phyloP scores from a whole-genome alignment of 768 basidiomycete species.

The Rhodocollybia butyracea region DNA sequence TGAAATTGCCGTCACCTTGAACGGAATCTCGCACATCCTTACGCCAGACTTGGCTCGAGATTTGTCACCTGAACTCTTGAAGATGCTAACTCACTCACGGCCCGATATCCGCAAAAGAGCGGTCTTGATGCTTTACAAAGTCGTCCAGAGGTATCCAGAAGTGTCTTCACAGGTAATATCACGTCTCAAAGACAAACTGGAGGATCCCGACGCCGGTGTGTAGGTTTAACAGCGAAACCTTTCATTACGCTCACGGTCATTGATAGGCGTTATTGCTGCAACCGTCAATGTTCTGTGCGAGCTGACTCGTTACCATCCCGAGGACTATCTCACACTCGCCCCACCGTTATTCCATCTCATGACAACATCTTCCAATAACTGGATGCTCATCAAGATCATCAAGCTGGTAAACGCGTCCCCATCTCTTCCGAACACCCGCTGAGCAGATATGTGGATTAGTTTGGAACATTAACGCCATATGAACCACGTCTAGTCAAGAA shows the following conservation, averaged over 20 bases:
- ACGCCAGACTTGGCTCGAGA: slow-evolving; percentile 91
- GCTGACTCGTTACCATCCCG: slow-evolving; percentile 75
- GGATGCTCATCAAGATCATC: slow-evolving; percentile 99
- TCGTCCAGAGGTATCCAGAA: slow-evolving; percentile 81
- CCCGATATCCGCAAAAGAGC: slow-evolving; percentile 89
- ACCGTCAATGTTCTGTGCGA: slow-evolving; percentile 95
- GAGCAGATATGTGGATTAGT: slow-evolving; percentile 45
- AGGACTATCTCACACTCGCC: slow-evolving; percentile 80
- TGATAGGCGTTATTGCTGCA: slow-evolving; percentile 84
- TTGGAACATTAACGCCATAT: slow-evolving; percentile 86
- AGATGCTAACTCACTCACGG: slow-evolving; percentile 87
- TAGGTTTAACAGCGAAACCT: too few species aligned
- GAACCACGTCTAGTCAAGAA: slow-evolving; percentile 95
- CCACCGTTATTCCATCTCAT: slow-evolving; percentile 92
- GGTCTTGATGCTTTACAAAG: slow-evolving; percentile 77
- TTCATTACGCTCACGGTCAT: too few species aligned
- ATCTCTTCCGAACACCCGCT: not conserved
- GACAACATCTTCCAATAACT: slow-evolving; percentile 94
- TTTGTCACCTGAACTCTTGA: slow-evolving; percentile 77
- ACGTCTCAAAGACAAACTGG: slow-evolving; percentile 75
- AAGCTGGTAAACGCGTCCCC: slow-evolving; percentile 62
- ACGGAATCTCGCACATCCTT: slow-evolving; percentile 81
- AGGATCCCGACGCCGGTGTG: slow-evolving; percentile 72
- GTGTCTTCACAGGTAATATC: slow-evolving; percentile 60
- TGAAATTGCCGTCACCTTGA: slow-evolving; percentile 73